A percentile compares a stretch with the other conserved stretches of the same genome.
Conservation (phyloP, 768 basidiomycete species). For the Boletus huronensis region DNA sequence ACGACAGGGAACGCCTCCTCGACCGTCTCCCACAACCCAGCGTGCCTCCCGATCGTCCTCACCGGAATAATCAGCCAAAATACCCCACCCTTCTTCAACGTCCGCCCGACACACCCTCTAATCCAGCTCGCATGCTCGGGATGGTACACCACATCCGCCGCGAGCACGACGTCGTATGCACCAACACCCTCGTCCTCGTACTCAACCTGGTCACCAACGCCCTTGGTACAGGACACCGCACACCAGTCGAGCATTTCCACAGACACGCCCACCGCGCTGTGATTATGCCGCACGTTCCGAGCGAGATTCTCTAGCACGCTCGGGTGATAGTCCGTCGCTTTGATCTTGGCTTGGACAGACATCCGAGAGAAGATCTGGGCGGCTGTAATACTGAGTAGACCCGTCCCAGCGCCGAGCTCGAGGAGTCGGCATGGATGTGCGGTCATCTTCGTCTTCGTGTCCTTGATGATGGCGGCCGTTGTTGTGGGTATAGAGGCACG, state of each 20-base stretch:
- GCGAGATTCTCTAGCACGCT: constrained; percentile 68
- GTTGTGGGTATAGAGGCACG: not conserved
- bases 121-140: constrained; percentile 69
- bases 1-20: constrained; percentile 46
- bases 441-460: not conserved
- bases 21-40: constrained; percentile 55
- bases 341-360: constrained; percentile 31
- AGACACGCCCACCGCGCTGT: constrained; percentile 34
- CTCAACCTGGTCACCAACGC: not conserved
- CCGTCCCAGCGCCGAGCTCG: constrained; percentile 86
- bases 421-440: constrained; percentile 43
- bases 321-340: constrained; percentile 78
- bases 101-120: constrained; percentile 50
- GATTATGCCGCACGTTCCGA: constrained; percentile 55
- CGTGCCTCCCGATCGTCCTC: constrained; percentile 61
- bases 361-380: constrained; percentile 43
- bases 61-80: constrained; percentile 76
- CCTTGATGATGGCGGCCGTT: not conserved
- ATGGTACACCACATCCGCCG: constrained; percentile 79
- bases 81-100: constrained; percentile 44
- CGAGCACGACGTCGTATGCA: constrained; percentile 66
- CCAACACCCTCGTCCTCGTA: not conserved
- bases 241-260: constrained; percentile 68
- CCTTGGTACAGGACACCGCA: constrained; percentile 34
- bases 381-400: constrained; percentile 69